Evolutionary conservation across 768 basidiomycete genomes (phyloP).

Genomic region (Ramaria sp.): DNA sequence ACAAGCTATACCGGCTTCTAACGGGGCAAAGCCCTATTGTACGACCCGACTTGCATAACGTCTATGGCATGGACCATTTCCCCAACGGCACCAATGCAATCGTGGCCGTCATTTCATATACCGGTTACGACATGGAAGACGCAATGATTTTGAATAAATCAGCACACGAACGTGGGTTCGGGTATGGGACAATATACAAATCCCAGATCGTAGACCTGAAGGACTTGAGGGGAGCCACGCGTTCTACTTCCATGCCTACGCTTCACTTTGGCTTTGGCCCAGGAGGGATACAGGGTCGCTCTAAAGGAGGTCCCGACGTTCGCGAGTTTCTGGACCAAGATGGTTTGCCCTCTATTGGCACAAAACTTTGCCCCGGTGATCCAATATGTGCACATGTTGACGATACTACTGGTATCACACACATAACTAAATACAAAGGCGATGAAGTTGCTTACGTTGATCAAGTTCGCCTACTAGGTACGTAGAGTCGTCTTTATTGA

Average conservation of each 20-base stretch:
- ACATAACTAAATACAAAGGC: slow-evolving; percentile 90
- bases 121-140: slow-evolving; percentile 99
- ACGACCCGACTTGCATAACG: slow-evolving; percentile 81
- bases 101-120: slow-evolving; percentile 99
- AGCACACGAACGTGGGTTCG: slow-evolving; percentile 95
- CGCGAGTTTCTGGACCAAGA: slow-evolving; percentile 59
- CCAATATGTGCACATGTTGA: slow-evolving; percentile 81
- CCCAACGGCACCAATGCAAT: slow-evolving; percentile 97
- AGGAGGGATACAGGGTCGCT: background rate
- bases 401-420: slow-evolving; percentile 72
- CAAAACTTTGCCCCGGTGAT: slow-evolving; percentile 58
- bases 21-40: slow-evolving; percentile 93
- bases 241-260: slow-evolving; percentile 42
- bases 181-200: slow-evolving; percentile 94
- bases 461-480: slow-evolving; percentile 83
- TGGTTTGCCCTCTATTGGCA: slow-evolving; percentile 76
- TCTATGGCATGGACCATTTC: slow-evolving; percentile 97
- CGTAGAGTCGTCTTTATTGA: slow-evolving; percentile 12
- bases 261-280: slow-evolving; percentile 86
- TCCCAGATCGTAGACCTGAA: slow-evolving; percentile 85
- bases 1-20: slow-evolving; percentile 95
- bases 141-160: slow-evolving; percentile 99
- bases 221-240: slow-evolving; percentile 59
- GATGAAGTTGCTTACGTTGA: slow-evolving; percentile 88
- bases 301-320: slow-evolving; percentile 39